These are phyloP conservation scores for Talaromyces borbonicus DNA, from an alignment of 495 filamentous ascomycete species.

Conservation along the genomic window DNA sequence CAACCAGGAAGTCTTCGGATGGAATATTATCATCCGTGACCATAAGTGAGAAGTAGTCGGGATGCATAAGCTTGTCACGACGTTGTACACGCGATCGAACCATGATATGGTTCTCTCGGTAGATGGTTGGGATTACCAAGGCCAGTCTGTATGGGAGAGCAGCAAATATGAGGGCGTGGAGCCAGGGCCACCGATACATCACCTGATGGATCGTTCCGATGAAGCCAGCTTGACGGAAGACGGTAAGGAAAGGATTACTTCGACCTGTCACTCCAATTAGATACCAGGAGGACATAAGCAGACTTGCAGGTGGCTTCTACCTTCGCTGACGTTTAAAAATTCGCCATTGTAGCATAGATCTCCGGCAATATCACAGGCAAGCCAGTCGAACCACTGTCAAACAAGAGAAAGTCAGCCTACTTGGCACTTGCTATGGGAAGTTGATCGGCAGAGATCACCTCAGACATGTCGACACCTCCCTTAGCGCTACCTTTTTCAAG, in stretches of 20 bases:
- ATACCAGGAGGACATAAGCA: background rate
- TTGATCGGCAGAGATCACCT: background rate
- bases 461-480: background rate
- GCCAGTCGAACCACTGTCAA: conserved; percentile 6
- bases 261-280: background rate
- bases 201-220: conserved; percentile 1
- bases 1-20: background rate
- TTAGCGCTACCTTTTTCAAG: background rate
- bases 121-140: background rate
- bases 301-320: background rate
- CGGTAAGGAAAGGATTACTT: background rate
- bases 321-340: background rate
- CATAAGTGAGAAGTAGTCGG: background rate
- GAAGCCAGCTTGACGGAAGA: background rate
- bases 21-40: background rate
- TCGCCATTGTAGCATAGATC: background rate
- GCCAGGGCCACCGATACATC: background rate
- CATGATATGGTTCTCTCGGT: background rate
- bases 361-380: background rate
- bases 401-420: background rate
- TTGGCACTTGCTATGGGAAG: background rate
- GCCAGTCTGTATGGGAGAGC: background rate
- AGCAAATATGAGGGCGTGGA: background rate
- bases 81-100: conserved; percentile 1
- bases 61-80: background rate